Base-by-base conservation (phyloP, 257 asterid genomes). In the Ocimum tenuiflorum region DNA sequence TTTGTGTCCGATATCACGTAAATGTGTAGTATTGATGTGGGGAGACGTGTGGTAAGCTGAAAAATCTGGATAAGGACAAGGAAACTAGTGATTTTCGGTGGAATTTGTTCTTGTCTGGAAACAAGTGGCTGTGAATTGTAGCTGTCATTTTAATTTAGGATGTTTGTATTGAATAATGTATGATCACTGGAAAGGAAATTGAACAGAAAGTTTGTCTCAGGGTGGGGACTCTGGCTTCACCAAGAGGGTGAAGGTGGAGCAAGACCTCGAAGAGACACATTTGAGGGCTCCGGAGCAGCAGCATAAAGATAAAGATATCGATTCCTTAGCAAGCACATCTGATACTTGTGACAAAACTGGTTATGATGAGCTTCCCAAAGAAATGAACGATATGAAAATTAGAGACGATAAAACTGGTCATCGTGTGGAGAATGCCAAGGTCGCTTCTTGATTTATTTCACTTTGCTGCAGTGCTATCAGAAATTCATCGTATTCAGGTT, bases 191-290 rank as follows among this genome's bases (percentile, higher is more conserved):
- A 22, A 47, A 17, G 11, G 15, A n/a, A 50, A 51, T 54, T 39
- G 49, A 18, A 17, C 27, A 3, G 20, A 11, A 10, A 6, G 6
- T 70, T 70, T 70, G 74, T 47, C 54, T 36, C 52, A 87, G 95
- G 85, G 70, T 65, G 89, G 86, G 63, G 91, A 87, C 67, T 77
- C 84, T 54, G 57, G 71, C 78, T 48, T 31, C 7, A 60, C 61
- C 24, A 82, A 80, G 78, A 80, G 83, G 79, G 87, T 69, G 52
- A 84, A 80, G 67, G 72, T 67, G 67, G 85, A 83, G 60, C 90
- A 80, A 82, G 87, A 75, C 24, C 24, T 33, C 27, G 75, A 81
- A 24, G 89, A 79, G 52, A 74, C 68, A 18, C 8, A 73, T 71
- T 14, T 65, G 60, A 70, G 76, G 59, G 73, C 69, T 22, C 75